These are phyloP conservation scores for Neoboletus brunneissimus DNA, from an alignment of 768 basidiomycete genomes.

Conservation along the genomic window DNA sequence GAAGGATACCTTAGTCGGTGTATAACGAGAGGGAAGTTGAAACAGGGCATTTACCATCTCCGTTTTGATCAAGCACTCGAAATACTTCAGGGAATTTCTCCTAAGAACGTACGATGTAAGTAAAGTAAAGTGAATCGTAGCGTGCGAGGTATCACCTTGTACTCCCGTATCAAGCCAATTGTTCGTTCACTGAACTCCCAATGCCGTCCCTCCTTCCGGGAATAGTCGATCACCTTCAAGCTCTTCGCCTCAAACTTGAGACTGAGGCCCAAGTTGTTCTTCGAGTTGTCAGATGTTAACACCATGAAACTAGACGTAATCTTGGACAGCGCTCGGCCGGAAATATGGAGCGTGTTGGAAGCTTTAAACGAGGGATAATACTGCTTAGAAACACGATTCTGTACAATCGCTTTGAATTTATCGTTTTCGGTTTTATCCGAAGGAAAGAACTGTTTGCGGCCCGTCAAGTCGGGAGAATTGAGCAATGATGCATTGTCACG, in stretches of 20 bases:
- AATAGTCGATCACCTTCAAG: conserved; percentile 91
- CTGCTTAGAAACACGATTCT: conserved; percentile 41
- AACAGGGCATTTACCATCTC: conserved; percentile 52
- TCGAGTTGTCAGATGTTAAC: conserved; percentile 66
- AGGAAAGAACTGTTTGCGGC: conserved; percentile 69
- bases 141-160: conserved; percentile 52
- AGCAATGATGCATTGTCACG: conserved; percentile 14
- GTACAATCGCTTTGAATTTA: conserved; percentile 70
- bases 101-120: conserved; percentile 35
- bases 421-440: conserved; percentile 78
- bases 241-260: conserved; percentile 96
- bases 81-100: conserved; percentile 84
- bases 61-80: conserved; percentile 59
- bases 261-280: conserved; percentile 88
- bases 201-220: conserved; percentile 72
- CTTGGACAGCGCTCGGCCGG: conserved; percentile 77
- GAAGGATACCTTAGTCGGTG: conserved; percentile 5
- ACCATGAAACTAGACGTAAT: conserved; percentile 96
- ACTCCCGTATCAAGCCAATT: conserved; percentile 74
- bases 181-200: conserved; percentile 97
- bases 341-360: conserved; percentile 69
- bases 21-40: not conserved
- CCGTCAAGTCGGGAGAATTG: not conserved
- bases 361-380: conserved; percentile 83
- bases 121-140: not conserved